Evolutionary conservation across 768 basidiomycete species (phyloP), one percentile per base, ranked within the genome.

Genomic region (Mrakia frigida): DNA sequence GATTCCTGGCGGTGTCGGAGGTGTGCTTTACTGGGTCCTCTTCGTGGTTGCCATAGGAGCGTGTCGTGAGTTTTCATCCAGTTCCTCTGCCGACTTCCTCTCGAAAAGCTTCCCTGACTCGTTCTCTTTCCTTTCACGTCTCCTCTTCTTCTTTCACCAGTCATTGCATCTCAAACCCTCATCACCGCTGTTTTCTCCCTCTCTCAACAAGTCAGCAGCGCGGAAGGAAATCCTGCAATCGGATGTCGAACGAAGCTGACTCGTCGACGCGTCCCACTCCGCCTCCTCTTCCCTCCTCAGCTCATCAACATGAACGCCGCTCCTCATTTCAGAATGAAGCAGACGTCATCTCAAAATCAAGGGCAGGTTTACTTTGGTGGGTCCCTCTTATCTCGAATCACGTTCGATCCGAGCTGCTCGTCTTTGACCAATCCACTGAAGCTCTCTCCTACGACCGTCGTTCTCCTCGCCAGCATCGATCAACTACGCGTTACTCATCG

Each of bases 31-130:
- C 82, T 91, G 90, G 89, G 87, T 90, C 68, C 82, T 89, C 3
- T 76, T 50, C 33, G 50, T 63, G n/a, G 13, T 43, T 3, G 65
- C 65, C 0, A 43, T 75, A 33, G 89, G 3, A 23, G 74, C 90
- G 2, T 59, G 74, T 10, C 13, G 56, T 56, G 56, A 56, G 56
- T 56, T 7, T n/a, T 35, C 61, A 18, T 10, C 37, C 31, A 33
- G 35, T 33, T 21, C 18, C 6, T 13, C n/a, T n/a, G n/a, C n/a
- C n/a, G n/a, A n/a, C n/a, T 31, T 33, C 88, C 16, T 89, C 88
- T 6, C 88, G n/a, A n/a, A n/a, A n/a, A n/a, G n/a, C 89, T 82
- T 88, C 90, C 11, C 86, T 90, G 86, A 90, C 89, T 89, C 0
- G 90, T 88, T 0, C 87, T 88, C 0, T 91, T 31, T 1, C 88